A percentile compares a stretch with the other conserved stretches of the same genome.
These are phyloP conservation scores for Phytophthora tentaculata DNA, from an alignment of 352 stramenopile species.

Conservation along the genomic window DNA sequence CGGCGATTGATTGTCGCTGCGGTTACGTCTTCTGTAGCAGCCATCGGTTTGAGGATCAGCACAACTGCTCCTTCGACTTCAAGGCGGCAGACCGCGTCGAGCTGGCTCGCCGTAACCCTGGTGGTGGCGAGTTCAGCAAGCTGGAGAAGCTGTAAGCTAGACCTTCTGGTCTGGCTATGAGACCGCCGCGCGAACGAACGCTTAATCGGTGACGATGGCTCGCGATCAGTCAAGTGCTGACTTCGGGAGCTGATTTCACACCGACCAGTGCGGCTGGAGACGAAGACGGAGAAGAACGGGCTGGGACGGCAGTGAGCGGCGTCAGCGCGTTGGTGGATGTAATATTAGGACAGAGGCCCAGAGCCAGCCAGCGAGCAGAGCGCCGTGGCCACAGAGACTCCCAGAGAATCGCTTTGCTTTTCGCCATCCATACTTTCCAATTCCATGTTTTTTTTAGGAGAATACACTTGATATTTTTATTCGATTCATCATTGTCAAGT, in stretches of 20 bases:
- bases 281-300: constrained; percentile 9
- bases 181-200: not conserved
- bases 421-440: constrained; percentile 35
- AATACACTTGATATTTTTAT: constrained; percentile 28
- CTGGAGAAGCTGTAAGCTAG: constrained; percentile 77
- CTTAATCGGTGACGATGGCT: not conserved
- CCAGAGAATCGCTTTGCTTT: constrained; percentile 32
- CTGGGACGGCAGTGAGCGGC: constrained; percentile 2
- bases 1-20: constrained; percentile 90
- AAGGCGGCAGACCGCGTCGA: constrained; percentile 78
- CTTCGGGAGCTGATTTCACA: not conserved
- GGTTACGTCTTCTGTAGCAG: constrained; percentile 88
- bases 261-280: constrained; percentile 8
- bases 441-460: constrained; percentile 20
- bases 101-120: constrained; percentile 80
- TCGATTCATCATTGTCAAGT: not conserved
- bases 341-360: constrained; percentile 35
- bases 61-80: constrained; percentile 89
- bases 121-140: constrained; percentile 86
- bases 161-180: not conserved
- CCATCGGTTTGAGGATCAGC: constrained; percentile 90
- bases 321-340: constrained; percentile 29
- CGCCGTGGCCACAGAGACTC: constrained; percentile 11
- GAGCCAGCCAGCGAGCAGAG: constrained; percentile 14
- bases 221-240: constrained; percentile 32